Conservation (phyloP, 108 stramenopile species). For the Skeletonema potamos region DNA sequence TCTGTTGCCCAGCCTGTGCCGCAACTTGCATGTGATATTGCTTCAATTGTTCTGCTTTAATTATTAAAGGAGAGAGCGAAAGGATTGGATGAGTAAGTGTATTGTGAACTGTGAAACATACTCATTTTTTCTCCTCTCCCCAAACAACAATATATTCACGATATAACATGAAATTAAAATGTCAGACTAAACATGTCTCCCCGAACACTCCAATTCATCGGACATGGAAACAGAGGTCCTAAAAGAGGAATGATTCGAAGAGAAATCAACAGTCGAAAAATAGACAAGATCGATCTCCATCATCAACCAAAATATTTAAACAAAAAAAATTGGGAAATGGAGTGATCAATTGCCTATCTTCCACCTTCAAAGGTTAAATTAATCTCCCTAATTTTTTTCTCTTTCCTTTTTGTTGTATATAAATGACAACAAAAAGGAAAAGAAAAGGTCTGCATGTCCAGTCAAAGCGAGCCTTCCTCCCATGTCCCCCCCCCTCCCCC, state of each 20-base stretch:
- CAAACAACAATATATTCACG: neutral
- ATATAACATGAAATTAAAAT: neutral
- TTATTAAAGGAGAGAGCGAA: neutral
- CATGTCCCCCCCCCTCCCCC: slow-evolving; percentile 1
- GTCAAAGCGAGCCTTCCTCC: slow-evolving; percentile 1
- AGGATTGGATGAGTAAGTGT: neutral
- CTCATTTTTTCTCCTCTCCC: neutral
- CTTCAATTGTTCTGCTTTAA: neutral
- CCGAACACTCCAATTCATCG: neutral
- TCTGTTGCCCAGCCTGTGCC: neutral
- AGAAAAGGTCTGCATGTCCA: neutral
- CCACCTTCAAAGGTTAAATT: neutral
- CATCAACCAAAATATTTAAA: no score
- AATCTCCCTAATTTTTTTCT: neutral
- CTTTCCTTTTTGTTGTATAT: no score
- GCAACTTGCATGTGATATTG: neutral
- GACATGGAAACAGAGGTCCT: slow-evolving; percentile 4
- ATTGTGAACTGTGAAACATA: neutral
- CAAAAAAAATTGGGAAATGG: no score
- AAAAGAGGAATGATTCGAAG: neutral
- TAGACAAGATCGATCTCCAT: neutral
- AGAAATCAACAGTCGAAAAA: neutral
- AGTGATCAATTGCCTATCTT: neutral
- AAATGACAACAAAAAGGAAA: neutral
- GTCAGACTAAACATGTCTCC: neutral